Evolutionary conservation across 2,329 filamentous ascomycete genomes (phyloP).

Genomic region (Domatiomyces globalis): DNA sequence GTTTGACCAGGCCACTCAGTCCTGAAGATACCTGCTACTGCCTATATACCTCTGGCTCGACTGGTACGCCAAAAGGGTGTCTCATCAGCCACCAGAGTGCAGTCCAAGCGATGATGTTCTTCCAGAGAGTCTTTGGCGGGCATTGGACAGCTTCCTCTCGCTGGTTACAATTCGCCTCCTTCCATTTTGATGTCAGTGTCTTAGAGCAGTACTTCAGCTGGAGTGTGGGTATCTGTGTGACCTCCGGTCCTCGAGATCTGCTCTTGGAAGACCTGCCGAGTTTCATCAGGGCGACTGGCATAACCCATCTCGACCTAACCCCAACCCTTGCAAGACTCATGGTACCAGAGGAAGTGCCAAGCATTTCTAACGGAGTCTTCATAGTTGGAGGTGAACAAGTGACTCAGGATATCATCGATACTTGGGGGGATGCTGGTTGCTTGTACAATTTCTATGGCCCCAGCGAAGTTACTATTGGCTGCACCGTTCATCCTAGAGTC

Average conservation of each 20-base stretch:
- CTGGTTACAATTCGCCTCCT: conserved; percentile 86
- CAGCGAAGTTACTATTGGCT: conserved; percentile 83
- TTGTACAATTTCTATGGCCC: conserved; percentile 91
- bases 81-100: conserved; percentile 79
- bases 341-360: conserved; percentile 66
- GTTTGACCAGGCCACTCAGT: conserved; percentile 23
- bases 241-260: conserved; percentile 67
- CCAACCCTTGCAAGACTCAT: conserved; percentile 70
- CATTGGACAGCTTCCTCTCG: conserved; percentile 61
- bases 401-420: conserved; percentile 75
- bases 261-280: conserved; percentile 70
- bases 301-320: conserved; percentile 86
- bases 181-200: conserved; percentile 89
- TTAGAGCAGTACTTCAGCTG: conserved; percentile 93
- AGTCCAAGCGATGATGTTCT: conserved; percentile 78
- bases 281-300: conserved; percentile 55
- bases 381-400: conserved; percentile 84
- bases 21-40: conserved; percentile 59
- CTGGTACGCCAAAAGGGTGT: conserved; percentile 74
- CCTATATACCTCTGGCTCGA: conserved; percentile 77
- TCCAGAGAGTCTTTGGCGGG: conserved; percentile 59
- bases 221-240: conserved; percentile 75
- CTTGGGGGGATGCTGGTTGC: conserved; percentile 63
- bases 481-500: conserved; percentile 77
- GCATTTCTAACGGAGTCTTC: conserved; percentile 67